Evolutionary conservation across 441 rosid genomes (phyloP).

Genomic region (Metrosideros polymorpha): DNA sequence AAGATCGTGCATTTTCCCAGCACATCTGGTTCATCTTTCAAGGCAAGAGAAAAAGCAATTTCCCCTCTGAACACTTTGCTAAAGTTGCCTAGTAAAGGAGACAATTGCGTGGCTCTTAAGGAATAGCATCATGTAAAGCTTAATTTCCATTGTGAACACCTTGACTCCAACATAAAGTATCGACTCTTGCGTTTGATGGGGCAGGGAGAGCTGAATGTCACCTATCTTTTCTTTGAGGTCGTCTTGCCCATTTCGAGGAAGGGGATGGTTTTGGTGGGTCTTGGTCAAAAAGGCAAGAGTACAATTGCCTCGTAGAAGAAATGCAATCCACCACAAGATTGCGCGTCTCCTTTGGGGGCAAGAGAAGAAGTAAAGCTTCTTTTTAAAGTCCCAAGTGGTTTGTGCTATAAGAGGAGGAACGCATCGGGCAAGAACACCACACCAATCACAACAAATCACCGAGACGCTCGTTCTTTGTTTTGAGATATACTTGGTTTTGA

Average conservation of each 20-base stretch:
- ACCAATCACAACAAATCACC: background rate
- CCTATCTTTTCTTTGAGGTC: background rate
- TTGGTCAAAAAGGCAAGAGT: background rate
- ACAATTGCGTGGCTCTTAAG: too few species aligned
- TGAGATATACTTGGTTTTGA: background rate
- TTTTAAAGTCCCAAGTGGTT: too few species aligned
- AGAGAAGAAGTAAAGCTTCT: background rate
- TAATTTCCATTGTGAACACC: too few species aligned
- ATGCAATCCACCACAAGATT: background rate
- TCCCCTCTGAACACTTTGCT: too few species aligned
- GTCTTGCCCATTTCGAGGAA: too few species aligned
- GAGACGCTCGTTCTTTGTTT: background rate
- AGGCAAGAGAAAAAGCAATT: too few species aligned
- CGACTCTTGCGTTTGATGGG: accelerated
- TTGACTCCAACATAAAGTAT: too few species aligned
- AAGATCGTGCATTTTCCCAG: too few species aligned
- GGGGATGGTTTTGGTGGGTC: background rate
- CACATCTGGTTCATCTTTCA: too few species aligned
- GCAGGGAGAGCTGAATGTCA: accelerated
- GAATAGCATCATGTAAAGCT: too few species aligned
- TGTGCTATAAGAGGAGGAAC: background rate
- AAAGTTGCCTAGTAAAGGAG: too few species aligned
- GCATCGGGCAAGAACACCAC: background rate
- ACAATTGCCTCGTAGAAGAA: background rate
- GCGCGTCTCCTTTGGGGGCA: background rate